Conservation (phyloP, 768 basidiomycete species). For the Lactarius sp. region DNA sequence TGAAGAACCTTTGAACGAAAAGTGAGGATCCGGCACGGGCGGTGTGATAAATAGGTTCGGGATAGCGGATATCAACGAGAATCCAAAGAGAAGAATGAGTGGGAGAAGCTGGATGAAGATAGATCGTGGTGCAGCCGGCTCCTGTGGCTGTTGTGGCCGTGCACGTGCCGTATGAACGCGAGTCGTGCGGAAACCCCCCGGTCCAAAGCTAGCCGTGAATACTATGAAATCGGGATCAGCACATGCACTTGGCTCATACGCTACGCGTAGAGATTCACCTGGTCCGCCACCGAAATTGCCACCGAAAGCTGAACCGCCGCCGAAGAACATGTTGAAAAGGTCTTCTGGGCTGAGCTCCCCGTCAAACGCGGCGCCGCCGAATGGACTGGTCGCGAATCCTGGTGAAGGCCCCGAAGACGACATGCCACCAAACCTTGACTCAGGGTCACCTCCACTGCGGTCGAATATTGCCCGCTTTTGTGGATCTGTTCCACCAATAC, state of each 20-base stretch:
- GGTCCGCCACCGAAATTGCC: conserved; percentile 50
- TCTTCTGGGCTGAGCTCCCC: conserved; percentile 94
- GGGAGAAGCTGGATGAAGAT: conserved; percentile 76
- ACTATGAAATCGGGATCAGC: conserved; percentile 36
- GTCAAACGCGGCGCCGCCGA: conserved; percentile 52
- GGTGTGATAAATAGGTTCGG: conserved; percentile 68
- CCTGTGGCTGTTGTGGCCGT: conserved; percentile 34
- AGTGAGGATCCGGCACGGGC: conserved; percentile 72
- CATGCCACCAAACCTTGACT: conserved; percentile 72
- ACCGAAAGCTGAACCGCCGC: conserved; percentile 57
- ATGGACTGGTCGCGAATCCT: conserved; percentile 47
- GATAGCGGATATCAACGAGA: conserved; percentile 78
- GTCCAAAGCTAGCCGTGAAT: conserved; percentile 76
- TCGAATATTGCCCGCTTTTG: conserved; percentile 89
- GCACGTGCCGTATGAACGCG: conserved; percentile 45
- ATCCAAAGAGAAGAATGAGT: conserved; percentile 73
- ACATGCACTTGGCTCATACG: neutral
- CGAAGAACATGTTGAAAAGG: conserved; percentile 98
- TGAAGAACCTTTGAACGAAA: conserved; percentile 58
- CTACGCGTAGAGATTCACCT: conserved; percentile 29
- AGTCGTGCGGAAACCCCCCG: conserved; percentile 75
- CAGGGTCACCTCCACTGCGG: conserved; percentile 81
- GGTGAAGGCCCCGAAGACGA: conserved; percentile 39
- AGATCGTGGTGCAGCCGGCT: conserved; percentile 51
- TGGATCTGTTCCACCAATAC: conserved; percentile 46